Evolutionary conservation across 306 rosid genomes (phyloP).

Genomic region (Begonia loranthoides): DNA sequence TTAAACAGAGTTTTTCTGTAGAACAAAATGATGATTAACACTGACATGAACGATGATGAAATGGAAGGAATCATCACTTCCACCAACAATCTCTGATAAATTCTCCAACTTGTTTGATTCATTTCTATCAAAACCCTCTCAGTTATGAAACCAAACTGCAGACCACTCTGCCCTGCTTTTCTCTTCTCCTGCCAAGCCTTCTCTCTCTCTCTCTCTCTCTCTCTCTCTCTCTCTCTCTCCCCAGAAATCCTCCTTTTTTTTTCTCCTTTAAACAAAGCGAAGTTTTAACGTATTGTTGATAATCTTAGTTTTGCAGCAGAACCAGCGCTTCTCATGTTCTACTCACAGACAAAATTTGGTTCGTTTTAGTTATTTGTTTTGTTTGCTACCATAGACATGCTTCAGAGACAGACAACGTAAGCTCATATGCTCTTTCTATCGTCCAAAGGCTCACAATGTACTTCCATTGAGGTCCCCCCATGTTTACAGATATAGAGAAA

Average conservation of each 20-base stretch:
- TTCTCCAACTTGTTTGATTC: slow-evolving; percentile 33
- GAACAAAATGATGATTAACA: neutral
- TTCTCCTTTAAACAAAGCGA: neutral
- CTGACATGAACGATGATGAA: neutral
- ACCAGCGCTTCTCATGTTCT: slow-evolving; percentile 21
- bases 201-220: no score
- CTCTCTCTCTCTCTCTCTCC: slow-evolving; percentile 3
- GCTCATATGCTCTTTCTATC: slow-evolving; percentile 30
- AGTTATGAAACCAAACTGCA: slow-evolving; percentile 35
- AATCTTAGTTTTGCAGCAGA: neutral
- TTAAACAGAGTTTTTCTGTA: neutral
- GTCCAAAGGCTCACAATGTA: no score
- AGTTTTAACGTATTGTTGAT: no score
- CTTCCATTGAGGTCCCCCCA: neutral
- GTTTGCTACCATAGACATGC: slow-evolving; percentile 19
- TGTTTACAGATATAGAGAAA: slow-evolving; percentile 11
- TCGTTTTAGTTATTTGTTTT: slow-evolving; percentile 26
- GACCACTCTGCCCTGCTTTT: slow-evolving; percentile 6
- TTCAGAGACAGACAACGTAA: slow-evolving; percentile 29
- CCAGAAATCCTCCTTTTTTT: neutral
- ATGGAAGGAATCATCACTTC: slow-evolving; percentile 8
- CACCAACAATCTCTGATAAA: slow-evolving; percentile 37
- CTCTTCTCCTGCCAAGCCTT: slow-evolving; percentile 1
- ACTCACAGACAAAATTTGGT: slow-evolving; percentile 26
- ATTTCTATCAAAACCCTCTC: slow-evolving; percentile 20